phyloP scores from a whole-genome alignment of 805 yeast genomes.

The Metschnikowia vanudenii region DNA sequence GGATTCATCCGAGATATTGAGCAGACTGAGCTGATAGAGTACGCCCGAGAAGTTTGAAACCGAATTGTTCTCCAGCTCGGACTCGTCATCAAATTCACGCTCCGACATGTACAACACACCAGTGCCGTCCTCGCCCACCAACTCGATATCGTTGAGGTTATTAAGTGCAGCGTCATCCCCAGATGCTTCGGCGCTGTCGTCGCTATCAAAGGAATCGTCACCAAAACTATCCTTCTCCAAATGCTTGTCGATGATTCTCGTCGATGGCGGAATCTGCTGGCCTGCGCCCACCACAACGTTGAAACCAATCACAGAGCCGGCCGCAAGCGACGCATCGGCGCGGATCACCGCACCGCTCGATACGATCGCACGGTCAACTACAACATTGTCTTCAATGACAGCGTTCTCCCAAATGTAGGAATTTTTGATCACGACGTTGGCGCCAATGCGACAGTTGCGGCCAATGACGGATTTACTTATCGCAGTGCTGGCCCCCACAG shows the following conservation, averaged over 20 bases:
- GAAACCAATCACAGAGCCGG: conserved; percentile 81
- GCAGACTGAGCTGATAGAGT: conserved; percentile 46
- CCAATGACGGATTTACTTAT: conserved; percentile 80
- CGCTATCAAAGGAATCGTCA: conserved; percentile 36
- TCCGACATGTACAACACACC: conserved; percentile 53
- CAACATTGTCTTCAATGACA: conserved; percentile 61
- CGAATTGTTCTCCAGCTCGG: conserved; percentile 41
- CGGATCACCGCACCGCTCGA: conserved; percentile 65
- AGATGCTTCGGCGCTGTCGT: conserved; percentile 33
- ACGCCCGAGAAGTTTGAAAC: conserved; percentile 38
- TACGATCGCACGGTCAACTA: conserved; percentile 62
- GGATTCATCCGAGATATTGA: conserved; percentile 58
- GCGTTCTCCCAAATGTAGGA: conserved; percentile 89
- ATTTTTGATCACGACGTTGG: conserved; percentile 64
- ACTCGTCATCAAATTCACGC: conserved; percentile 33
- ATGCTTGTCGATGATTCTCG: conserved; percentile 52
- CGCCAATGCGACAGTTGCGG: conserved; percentile 79
- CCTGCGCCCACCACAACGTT: conserved; percentile 63
- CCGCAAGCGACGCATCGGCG: conserved; percentile 47
- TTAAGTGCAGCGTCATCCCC: conserved; percentile 19
- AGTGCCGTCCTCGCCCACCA: conserved; percentile 50
- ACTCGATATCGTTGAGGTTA: conserved; percentile 20
- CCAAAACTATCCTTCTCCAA: conserved; percentile 34
- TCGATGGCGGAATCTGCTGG: conserved; percentile 47
- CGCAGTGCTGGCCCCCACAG: conserved; percentile 70